Conservation (phyloP, 2,329 filamentous ascomycete genomes). For the Venturiaceae sp. region DNA sequence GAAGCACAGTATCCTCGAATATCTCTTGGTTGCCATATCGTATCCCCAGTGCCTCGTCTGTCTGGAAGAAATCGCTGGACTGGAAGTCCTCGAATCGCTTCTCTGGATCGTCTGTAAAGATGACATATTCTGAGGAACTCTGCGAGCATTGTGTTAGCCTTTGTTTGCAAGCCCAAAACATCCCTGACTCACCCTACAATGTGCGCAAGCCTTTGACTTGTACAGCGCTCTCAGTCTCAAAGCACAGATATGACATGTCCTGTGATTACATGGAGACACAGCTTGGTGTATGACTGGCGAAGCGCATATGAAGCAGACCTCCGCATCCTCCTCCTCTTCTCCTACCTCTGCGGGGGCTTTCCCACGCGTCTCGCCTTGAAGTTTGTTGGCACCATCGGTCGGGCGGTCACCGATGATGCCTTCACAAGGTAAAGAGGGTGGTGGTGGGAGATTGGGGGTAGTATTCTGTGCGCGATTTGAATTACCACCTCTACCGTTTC, state of each 20-base stretch:
- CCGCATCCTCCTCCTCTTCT: conserved; percentile 55
- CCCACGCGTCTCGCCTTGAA: conserved; percentile 17
- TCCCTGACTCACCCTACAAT: conserved; percentile 63
- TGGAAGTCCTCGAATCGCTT: conserved; percentile 83
- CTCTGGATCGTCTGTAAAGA: conserved; percentile 78
- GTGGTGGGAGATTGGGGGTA: conserved; percentile 15
- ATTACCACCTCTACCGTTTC: conserved; percentile 10
- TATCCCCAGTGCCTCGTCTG: conserved; percentile 81
- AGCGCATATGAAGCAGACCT: conserved; percentile 96
- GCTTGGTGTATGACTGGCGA: conserved; percentile 80
- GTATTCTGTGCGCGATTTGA: conserved; percentile 12
- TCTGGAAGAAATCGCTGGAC: conserved; percentile 61
- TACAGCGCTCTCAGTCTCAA: conserved; percentile 86
- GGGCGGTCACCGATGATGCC: conserved; percentile 36
- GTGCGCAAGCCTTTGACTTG: conserved; percentile 93
- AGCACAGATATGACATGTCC: conserved; percentile 93
- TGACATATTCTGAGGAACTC: conserved; percentile 68
- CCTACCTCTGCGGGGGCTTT: background rate
- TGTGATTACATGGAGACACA: conserved; percentile 89
- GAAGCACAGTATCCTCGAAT: conserved; percentile 77
- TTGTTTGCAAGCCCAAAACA: background rate
- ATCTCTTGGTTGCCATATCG: conserved; percentile 84
- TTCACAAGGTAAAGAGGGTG: conserved; percentile 23
- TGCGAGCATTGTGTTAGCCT: conserved; percentile 32
- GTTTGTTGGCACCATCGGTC: conserved; percentile 34